Base-by-base conservation (phyloP, 148 eudicot species). In the Hydrangea macrophylla region DNA sequence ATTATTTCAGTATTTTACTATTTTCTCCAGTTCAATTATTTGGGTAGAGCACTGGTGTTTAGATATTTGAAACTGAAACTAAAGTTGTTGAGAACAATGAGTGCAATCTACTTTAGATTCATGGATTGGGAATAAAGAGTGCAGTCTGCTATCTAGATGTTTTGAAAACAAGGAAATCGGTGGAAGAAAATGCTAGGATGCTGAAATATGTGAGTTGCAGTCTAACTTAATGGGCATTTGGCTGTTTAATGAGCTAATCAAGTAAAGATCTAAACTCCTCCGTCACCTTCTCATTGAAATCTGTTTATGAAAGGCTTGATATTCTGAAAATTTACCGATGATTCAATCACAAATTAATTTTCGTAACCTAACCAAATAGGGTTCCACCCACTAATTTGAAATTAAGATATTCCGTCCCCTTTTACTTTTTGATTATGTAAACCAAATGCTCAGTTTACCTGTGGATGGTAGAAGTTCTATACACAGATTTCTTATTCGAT, bases 61-160 rank as follows among this genome's bases (percentile, higher is more conserved):
- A 22, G 31, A 11, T 40, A 63, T 64, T 45, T 65, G 48, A 32
- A 65, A 35, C 25, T 7, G 10, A 22, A 67, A 55, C 24, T 25
- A 25, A 36, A 37, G 40, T n/a, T 28, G 24, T 36, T 12, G 70
- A 13, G 55, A 5, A 50, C 55, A 6, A 31, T 20, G 8, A 9
- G 8, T 32, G 32, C 15, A 32, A 55, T 35, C 37, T 67, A 25
- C 28, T 53, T 30, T 13, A 55, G 17, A 25, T 27, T 56, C 40
- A 59, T 6, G n/a, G 45, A 9, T 9, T 42, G 15, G 50, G 50
- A 42, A 12, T n/a, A n/a, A n/a, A n/a, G n/a, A n/a, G n/a, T n/a
- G n/a, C n/a, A n/a, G n/a, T n/a, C n/a, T n/a, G n/a, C n/a, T n/a
- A n/a, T n/a, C n/a, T n/a, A n/a, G n/a, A n/a, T n/a, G n/a, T n/a